Evolutionary conservation across 2,329 filamentous ascomycete genomes (phyloP).

Genomic region (Dactylonectria macrodidyma): DNA sequence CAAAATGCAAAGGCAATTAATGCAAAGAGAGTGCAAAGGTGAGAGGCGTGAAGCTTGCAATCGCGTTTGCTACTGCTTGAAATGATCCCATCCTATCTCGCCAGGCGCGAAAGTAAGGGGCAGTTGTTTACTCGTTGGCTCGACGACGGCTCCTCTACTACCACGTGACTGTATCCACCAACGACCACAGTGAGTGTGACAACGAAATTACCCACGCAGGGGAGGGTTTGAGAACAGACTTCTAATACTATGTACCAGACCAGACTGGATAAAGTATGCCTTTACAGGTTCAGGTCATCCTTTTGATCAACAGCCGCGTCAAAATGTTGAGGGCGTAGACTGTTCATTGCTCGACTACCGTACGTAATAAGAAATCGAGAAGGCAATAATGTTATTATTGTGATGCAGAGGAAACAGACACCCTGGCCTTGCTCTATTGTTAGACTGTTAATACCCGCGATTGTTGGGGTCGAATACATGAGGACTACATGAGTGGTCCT

Average conservation of each 20-base stretch:
- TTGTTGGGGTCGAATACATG: too few species aligned
- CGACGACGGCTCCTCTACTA: constrained; percentile 30
- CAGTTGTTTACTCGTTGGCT: constrained; percentile 41
- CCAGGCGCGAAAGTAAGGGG: constrained; percentile 19
- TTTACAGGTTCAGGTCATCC: too few species aligned
- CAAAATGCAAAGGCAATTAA: constrained; percentile 32
- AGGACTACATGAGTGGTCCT: not conserved
- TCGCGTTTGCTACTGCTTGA: constrained; percentile 35
- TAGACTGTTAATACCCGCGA: too few species aligned
- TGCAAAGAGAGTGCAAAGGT: constrained; percentile 21
- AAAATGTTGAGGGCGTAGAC: too few species aligned
- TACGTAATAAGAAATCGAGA: too few species aligned
- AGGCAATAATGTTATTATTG: too few species aligned
- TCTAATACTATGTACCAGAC: too few species aligned
- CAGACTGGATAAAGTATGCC: too few species aligned
- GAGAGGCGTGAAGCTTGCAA: constrained; percentile 20
- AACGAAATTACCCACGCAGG: not conserved
- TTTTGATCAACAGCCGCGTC: too few species aligned
- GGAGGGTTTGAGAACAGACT: not conserved
- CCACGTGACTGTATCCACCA: constrained; percentile 33
- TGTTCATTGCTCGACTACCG: too few species aligned
- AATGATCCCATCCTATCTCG: constrained; percentile 30
- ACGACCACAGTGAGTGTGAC: not conserved
- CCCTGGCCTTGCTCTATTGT: too few species aligned
- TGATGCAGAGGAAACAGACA: too few species aligned